Evolutionary conservation across 106 monocot genomes (phyloP), one percentile per base, ranked within the genome.

Genomic region (Acanthochlamys bracteata): DNA sequence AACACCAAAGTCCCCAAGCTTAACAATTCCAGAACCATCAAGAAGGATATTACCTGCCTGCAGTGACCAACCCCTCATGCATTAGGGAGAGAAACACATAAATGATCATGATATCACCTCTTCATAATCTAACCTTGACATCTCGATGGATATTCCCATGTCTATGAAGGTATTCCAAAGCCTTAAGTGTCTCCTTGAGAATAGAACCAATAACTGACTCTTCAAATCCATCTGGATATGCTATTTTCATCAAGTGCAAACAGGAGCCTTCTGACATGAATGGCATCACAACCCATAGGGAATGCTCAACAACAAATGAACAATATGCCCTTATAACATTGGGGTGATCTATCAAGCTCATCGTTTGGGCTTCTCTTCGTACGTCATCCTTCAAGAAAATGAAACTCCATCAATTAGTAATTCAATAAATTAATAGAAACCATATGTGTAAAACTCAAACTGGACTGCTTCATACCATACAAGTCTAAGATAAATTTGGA

Each of bases 31-130:
- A 65, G 76, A 68, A 63, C 70, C 84, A 73, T 94, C 94, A 26
- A 94, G 79, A 77, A 94, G 94, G 45, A 94, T 90, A 81, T 94
- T 94, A 39, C 94, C 94, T 73, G 94, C 89, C 94, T 94, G 74
- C 78, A 41, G 46, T 62, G 20, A 42, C 17, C 55, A 63, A 20
- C 33, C 17, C 55, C 15, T 64, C 0, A 12, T 60, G n/a, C n/a
- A n/a, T n/a, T n/a, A n/a, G n/a, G n/a, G 7, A 63, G 19, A 13
- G 66, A 61, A 41, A 39, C 42, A 26, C 4, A 27, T 2, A 49
- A 57, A 56, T 56, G 16, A 49, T n/a, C n/a, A n/a, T n/a, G 39
- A 40, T 54, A 19, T 7, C 10, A 54, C 4, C 16, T 54, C 16
- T 54, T 10, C 19, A 17, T 52, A 26, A 60, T 33, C 68, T 65